phyloP scores from a whole-genome alignment of 108 stramenopile species.

The Skeletonema tropicum region DNA sequence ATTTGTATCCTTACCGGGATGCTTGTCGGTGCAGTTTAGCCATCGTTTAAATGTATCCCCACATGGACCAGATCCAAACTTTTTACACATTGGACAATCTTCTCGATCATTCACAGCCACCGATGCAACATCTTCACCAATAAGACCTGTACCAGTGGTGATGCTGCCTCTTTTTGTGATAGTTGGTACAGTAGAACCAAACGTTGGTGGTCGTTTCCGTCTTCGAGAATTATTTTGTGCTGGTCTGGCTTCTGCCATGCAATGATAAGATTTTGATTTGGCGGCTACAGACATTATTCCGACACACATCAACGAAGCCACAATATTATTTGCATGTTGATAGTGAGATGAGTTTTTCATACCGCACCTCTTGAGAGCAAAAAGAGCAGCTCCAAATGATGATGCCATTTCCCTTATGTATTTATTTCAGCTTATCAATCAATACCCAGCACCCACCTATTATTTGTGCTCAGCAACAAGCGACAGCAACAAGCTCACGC shows the following conservation, averaged over 20 bases:
- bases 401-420: neutral
- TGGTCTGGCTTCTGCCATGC: neutral
- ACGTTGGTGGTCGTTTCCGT: slow-evolving; percentile 14
- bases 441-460: neutral
- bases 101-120: slow-evolving; percentile 34
- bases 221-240: neutral
- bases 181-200: slow-evolving; percentile 19
- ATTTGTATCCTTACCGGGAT: slow-evolving; percentile 45
- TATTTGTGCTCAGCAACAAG: too few relatives aligned
- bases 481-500: too few relatives aligned
- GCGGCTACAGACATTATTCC: neutral
- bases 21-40: slow-evolving; percentile 51
- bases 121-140: neutral
- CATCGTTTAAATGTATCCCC: slow-evolving; percentile 49
- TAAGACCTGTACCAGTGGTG: slow-evolving; percentile 6
- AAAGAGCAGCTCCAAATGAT: neutral
- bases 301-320: neutral
- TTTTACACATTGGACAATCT: slow-evolving; percentile 61
- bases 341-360: neutral
- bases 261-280: neutral
- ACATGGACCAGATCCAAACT: slow-evolving; percentile 58
- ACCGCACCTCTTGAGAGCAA: neutral
- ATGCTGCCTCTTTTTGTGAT: slow-evolving; percentile 13
- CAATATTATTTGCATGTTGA: neutral
- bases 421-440: neutral